Evolutionary conservation across 305 asterid genomes (phyloP).

Genomic region (Solanum hybrid): DNA sequence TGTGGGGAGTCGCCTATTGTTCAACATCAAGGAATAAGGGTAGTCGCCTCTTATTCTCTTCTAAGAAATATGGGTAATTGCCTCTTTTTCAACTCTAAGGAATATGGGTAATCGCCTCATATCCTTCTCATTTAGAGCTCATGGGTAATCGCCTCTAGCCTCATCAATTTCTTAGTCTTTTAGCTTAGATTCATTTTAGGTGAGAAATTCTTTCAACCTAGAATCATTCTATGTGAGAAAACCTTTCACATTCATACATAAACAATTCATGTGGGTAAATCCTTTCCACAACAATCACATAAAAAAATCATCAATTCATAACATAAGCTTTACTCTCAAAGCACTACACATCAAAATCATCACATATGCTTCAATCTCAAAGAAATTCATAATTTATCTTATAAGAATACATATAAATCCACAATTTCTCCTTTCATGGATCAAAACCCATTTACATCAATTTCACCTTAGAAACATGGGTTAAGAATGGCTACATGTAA

Average conservation of each 20-base stretch:
- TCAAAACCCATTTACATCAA: no score
- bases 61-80: no score
- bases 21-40: background rate
- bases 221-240: background rate
- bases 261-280: background rate
- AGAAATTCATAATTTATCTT: background rate
- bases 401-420: background rate
- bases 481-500: background rate
- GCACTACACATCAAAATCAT: background rate
- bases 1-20: background rate
- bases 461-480: background rate
- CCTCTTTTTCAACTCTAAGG: background rate
- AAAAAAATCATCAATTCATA: background rate
- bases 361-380: no score
- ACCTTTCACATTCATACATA: background rate
- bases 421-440: background rate
- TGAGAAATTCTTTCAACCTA: background rate
- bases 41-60: no score
- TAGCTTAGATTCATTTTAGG: background rate
- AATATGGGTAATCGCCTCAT: background rate
- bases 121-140: background rate
- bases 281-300: background rate
- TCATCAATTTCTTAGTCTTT: background rate
- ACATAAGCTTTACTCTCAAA: background rate
- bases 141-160: background rate